These are phyloP conservation scores for Termitomyces sp. DNA, from an alignment of 1,284 basidiomycete genomes.

Conservation along the genomic window DNA sequence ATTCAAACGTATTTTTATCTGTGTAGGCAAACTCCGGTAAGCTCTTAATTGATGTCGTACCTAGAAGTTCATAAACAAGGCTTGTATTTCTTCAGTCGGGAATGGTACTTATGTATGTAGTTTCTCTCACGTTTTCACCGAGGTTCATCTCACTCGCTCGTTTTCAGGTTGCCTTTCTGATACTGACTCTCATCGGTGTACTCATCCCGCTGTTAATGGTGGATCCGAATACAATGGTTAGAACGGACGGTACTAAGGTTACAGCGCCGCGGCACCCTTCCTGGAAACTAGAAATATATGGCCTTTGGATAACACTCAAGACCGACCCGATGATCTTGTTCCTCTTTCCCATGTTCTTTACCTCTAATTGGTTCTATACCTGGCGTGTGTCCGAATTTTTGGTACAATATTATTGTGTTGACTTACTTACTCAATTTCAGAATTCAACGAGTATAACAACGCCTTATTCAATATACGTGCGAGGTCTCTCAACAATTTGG, in stretches of 20 bases:
- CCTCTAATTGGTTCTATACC: constrained; percentile 27
- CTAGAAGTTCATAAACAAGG: neutral
- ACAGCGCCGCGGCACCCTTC: constrained; percentile 57
- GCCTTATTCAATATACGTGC: constrained; percentile 66
- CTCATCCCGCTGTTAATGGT: constrained; percentile 63
- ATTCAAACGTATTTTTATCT: constrained; percentile 2
- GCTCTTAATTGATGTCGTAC: constrained; percentile 5
- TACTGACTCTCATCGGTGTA: constrained; percentile 64
- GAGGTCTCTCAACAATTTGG: constrained; percentile 59
- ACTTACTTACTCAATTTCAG: constrained; percentile 23
- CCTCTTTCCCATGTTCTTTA: constrained; percentile 27
- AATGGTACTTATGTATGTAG: constrained; percentile 55
- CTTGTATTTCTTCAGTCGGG: constrained; percentile 30
- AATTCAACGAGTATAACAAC: constrained; percentile 64
- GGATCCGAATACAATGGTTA: constrained; percentile 60
- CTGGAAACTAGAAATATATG: constrained; percentile 59
- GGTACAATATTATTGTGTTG: neutral
- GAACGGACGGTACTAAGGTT: constrained; percentile 68
- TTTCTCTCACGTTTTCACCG: neutral
- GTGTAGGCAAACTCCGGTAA: constrained; percentile 27
- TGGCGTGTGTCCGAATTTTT: constrained; percentile 45
- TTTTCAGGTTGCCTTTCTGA: constrained; percentile 61
- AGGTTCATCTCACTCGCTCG: neutral
- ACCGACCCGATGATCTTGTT: constrained; percentile 57
- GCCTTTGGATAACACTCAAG: constrained; percentile 43